Conservation (phyloP, 768 basidiomycete species). For the Lentinula guzmanii region DNA sequence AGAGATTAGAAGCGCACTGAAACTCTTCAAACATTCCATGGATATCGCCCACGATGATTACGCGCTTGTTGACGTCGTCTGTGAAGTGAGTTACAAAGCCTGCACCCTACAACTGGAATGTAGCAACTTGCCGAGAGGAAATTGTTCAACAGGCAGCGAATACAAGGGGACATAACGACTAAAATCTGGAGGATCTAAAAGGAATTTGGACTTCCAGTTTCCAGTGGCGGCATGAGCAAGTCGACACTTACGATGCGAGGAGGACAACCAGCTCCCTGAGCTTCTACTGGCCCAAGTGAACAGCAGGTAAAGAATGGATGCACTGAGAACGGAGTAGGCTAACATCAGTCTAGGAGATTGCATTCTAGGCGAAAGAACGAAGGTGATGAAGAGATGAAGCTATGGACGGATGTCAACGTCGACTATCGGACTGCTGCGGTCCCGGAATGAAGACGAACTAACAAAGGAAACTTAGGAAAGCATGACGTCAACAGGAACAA, state of each 20-base stretch:
- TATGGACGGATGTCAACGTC: background rate
- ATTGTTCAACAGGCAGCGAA: slow-evolving; percentile 39
- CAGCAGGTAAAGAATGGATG: background rate
- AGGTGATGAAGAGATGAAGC: background rate
- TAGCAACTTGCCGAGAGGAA: slow-evolving; percentile 45
- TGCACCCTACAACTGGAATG: background rate
- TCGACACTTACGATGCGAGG: background rate
- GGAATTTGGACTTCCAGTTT: background rate
- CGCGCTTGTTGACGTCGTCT: slow-evolving; percentile 50
- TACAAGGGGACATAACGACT: slow-evolving; percentile 36
- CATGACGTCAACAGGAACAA: background rate
- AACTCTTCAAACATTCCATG: slow-evolving; percentile 76
- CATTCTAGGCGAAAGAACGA: background rate
- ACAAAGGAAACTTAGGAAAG: too few species aligned
- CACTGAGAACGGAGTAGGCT: background rate
- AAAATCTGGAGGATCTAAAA: slow-evolving; percentile 40
- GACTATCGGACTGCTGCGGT: too few species aligned
- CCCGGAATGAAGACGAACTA: too few species aligned
- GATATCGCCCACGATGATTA: slow-evolving; percentile 82
- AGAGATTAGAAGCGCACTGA: slow-evolving; percentile 37
- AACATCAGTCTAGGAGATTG: background rate
- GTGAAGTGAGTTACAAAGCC: background rate
- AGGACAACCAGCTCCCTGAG: background rate
- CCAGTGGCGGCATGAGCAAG: background rate
- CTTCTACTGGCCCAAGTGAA: background rate